These are phyloP conservation scores for Saturnispora saitoi DNA, from an alignment of 805 yeast genomes.

Conservation along the genomic window DNA sequence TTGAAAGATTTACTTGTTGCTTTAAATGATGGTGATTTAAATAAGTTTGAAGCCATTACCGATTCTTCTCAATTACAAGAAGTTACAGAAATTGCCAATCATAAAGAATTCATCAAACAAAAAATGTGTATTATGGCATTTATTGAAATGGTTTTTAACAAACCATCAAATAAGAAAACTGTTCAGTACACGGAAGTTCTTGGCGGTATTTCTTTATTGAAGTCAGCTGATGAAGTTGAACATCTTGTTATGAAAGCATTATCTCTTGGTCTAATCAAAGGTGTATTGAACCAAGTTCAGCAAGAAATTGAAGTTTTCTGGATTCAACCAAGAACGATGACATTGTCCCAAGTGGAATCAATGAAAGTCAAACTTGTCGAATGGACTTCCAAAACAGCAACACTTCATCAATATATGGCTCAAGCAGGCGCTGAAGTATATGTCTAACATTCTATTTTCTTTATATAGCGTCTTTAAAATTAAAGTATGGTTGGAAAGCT, in stretches of 20 bases:
- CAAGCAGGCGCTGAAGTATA: slow-evolving; percentile 55
- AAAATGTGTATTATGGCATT: slow-evolving; percentile 89
- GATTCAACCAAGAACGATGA: slow-evolving; percentile 95
- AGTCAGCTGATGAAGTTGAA: slow-evolving; percentile 68
- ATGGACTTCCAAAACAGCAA: slow-evolving; percentile 74
- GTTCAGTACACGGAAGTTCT: slow-evolving; percentile 69
- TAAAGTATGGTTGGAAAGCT: not conserved
- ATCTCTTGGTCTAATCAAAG: slow-evolving; percentile 73
- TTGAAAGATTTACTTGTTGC: slow-evolving; percentile 59
- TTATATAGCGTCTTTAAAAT: not conserved
- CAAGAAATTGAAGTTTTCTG: slow-evolving; percentile 75
- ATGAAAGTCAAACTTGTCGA: slow-evolving; percentile 65
- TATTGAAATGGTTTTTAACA: slow-evolving; percentile 73
- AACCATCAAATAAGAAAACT: slow-evolving; percentile 66
- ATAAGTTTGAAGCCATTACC: slow-evolving; percentile 36
- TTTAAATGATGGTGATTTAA: slow-evolving; percentile 72
- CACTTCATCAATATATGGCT: slow-evolving; percentile 54
- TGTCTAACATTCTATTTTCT: slow-evolving; percentile 28
- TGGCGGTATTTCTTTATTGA: slow-evolving; percentile 51
- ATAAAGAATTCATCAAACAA: slow-evolving; percentile 67
- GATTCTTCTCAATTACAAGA: slow-evolving; percentile 9
- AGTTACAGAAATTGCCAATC: slow-evolving; percentile 34
- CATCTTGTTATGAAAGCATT: slow-evolving; percentile 86
- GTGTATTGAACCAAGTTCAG: slow-evolving; percentile 83
- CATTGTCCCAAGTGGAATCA: slow-evolving; percentile 63